Evolutionary conservation across 2,329 filamentous ascomycete species (phyloP).

Genomic region (Exophiala calicioides): DNA sequence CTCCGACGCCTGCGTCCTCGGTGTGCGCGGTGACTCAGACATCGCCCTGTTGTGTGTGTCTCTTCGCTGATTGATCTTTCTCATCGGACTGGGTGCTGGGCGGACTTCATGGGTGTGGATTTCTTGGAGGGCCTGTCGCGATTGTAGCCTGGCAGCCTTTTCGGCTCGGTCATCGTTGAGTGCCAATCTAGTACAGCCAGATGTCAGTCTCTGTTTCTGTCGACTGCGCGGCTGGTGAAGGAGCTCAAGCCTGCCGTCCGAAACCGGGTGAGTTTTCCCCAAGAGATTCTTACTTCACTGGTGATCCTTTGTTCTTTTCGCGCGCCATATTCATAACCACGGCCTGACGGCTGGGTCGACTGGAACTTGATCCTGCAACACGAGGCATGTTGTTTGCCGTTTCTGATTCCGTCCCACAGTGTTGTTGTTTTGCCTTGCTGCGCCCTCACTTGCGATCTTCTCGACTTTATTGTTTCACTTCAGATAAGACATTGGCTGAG

Average conservation of each 20-base stretch:
- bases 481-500: no score
- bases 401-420: neutral
- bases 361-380: slow-evolving; percentile 16
- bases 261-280: neutral
- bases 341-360: slow-evolving; percentile 17
- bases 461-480: no score
- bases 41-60: slow-evolving; percentile 57
- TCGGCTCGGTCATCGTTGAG: slow-evolving; percentile 94
- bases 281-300: slow-evolving; percentile 48
- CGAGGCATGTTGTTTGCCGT: slow-evolving; percentile 26
- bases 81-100: slow-evolving; percentile 71
- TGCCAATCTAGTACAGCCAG: slow-evolving; percentile 77
- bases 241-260: no score
- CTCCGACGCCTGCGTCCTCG: slow-evolving; percentile 48
- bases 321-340: slow-evolving; percentile 29
- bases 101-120: slow-evolving; percentile 91
- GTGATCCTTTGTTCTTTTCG: slow-evolving; percentile 45
- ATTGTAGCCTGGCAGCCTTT: slow-evolving; percentile 83
- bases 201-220: no score
- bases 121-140: slow-evolving; percentile 83
- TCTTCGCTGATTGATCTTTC: slow-evolving; percentile 56
- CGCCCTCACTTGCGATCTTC: neutral
- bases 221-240: no score
- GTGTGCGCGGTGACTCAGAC: slow-evolving; percentile 55
- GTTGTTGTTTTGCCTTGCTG: neutral